These are phyloP conservation scores for Wickerhamiella bombiphila DNA, from an alignment of 805 yeast species.

Conservation along the genomic window DNA sequence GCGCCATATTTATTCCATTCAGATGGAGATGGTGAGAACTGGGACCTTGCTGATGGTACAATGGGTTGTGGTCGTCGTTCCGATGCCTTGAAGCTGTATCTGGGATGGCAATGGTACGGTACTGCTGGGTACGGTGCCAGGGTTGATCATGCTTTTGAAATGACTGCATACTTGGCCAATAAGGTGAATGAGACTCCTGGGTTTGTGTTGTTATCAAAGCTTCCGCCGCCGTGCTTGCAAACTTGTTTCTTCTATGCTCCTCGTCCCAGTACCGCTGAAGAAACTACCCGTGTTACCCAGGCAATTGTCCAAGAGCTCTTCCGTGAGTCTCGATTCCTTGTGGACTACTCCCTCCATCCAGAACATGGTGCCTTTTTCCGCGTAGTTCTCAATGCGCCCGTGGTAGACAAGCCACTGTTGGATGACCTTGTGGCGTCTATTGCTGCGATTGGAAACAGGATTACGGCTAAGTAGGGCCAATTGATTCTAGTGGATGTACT, in stretches of 20 bases:
- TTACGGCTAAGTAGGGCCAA: too few relatives aligned
- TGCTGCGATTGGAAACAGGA: constrained; percentile 5
- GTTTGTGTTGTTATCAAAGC: constrained; percentile 41
- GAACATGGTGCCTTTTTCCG: constrained; percentile 68
- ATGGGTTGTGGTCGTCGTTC: constrained; percentile 87
- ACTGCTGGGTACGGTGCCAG: constrained; percentile 45
- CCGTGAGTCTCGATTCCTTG: constrained; percentile 46
- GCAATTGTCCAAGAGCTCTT: constrained; percentile 47
- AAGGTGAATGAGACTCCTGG: constrained; percentile 28
- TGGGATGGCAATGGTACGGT: constrained; percentile 76
- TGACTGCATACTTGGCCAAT: constrained; percentile 47
- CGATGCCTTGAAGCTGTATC: constrained; percentile 61
- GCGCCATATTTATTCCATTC: constrained; percentile 75
- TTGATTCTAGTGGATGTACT: too few relatives aligned
- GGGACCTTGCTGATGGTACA: constrained; percentile 75
- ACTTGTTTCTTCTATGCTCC: constrained; percentile 68
- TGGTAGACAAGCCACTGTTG: constrained; percentile 29
- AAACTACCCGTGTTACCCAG: constrained; percentile 44
- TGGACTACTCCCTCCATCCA: constrained; percentile 61
- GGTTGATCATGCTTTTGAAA: constrained; percentile 56
- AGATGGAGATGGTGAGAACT: constrained; percentile 36
- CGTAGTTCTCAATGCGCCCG: constrained; percentile 69
- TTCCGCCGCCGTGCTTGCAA: constrained; percentile 64
- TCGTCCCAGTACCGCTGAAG: constrained; percentile 21
- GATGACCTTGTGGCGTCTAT: constrained; percentile 30